phyloP scores from a whole-genome alignment of 139 green algal genomes.

The Chloropicon primus region DNA sequence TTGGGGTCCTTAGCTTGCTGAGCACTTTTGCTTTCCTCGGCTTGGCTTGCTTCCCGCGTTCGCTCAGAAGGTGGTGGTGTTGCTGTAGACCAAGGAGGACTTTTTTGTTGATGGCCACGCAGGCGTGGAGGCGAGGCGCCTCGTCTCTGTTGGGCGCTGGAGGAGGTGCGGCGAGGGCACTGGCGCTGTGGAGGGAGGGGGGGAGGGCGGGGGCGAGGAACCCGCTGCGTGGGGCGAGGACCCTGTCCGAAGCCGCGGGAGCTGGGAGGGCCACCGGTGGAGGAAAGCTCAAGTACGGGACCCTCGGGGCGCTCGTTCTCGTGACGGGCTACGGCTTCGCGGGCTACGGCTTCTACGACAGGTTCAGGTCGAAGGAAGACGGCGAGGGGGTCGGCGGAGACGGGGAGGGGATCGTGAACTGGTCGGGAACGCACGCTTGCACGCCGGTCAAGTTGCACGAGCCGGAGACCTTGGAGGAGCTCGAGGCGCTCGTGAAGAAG shows the following conservation, averaged over 20 bases:
- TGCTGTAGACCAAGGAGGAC: no score
- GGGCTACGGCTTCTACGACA: background rate
- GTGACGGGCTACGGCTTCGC: background rate
- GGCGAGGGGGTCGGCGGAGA: background rate
- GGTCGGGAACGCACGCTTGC: constrained; percentile 76
- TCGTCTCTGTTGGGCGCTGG: no score
- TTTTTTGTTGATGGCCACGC: no score
- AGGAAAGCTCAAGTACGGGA: background rate
- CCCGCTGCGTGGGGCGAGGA: background rate
- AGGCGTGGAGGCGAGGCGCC: no score
- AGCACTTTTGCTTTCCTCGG: no score
- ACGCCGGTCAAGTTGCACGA: constrained; percentile 36
- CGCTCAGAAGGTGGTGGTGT: no score
- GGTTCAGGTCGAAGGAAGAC: background rate
- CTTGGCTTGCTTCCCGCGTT: no score
- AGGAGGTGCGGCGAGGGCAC: no score
- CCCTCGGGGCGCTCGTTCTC: background rate
- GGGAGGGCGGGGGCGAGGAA: no score
- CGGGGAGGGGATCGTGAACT: constrained; percentile 59
- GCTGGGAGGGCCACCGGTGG: background rate
- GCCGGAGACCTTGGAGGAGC: constrained; percentile 66
- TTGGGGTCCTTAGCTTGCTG: no score
- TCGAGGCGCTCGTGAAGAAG: constrained; percentile 55
- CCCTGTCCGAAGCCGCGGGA: background rate
- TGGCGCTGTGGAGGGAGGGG: no score